Percentiles rank a stretch among this genome's conserved stretches.
These are phyloP conservation scores for Glycine soja DNA, from an alignment of 306 rosid species.

Conservation along the genomic window DNA sequence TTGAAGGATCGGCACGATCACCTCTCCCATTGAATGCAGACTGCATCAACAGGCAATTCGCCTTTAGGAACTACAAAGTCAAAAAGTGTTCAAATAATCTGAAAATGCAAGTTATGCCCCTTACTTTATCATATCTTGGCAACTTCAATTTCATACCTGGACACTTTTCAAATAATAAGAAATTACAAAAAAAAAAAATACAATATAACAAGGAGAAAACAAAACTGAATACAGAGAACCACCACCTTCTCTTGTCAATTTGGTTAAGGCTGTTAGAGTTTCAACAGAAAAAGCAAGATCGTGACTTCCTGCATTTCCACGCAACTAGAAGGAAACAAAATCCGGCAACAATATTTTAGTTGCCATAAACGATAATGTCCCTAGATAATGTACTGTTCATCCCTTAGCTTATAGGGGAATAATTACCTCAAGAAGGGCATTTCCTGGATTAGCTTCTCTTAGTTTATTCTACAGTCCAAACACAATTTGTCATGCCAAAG, in stretches of 20 bases:
- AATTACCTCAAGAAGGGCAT: slow-evolving; percentile 88
- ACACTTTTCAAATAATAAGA: slow-evolving; percentile 47
- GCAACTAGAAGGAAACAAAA: slow-evolving; percentile 56
- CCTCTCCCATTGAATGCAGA: slow-evolving; percentile 92
- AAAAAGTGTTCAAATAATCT: slow-evolving; percentile 21
- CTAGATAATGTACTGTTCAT: slow-evolving; percentile 3
- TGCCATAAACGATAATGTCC: slow-evolving; percentile 1
- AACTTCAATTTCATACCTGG: slow-evolving; percentile 88
- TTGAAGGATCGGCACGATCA: slow-evolving; percentile 82
- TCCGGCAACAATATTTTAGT: slow-evolving; percentile 25
- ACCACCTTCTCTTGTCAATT: slow-evolving; percentile 81
- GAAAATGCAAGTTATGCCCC: slow-evolving; percentile 36
- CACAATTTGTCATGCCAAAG: slow-evolving; percentile 43
- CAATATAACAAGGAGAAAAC: slow-evolving; percentile 21
- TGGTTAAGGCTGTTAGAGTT: slow-evolving; percentile 66
- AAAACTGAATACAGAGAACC: slow-evolving; percentile 39
- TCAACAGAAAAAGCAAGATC: slow-evolving; percentile 82
- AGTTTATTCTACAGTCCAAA: slow-evolving; percentile 69
- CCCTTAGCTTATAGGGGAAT: slow-evolving; percentile 27
- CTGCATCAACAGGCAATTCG: slow-evolving; percentile 54
- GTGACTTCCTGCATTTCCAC: slow-evolving; percentile 97
- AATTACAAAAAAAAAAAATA: slow-evolving; percentile 37
- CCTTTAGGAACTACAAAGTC: slow-evolving; percentile 40
- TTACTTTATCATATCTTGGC: slow-evolving; percentile 92
- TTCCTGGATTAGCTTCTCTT: slow-evolving; percentile 78